Conservation (phyloP, 305 asterid genomes). For the Fraxinus sp. region DNA sequence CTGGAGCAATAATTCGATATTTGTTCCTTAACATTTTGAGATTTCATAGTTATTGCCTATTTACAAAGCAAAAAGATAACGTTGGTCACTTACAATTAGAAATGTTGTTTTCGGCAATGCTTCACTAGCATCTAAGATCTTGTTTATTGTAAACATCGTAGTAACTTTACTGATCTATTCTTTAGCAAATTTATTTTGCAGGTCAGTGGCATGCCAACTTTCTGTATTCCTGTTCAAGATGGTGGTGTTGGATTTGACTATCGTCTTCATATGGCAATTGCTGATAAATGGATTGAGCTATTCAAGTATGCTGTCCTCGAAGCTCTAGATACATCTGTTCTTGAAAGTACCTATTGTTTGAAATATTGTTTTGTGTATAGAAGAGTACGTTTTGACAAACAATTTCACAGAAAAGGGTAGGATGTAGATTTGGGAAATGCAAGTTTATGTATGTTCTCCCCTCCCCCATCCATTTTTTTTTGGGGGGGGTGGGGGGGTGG, state of each 20-base stretch:
- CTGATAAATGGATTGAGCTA: conserved; percentile 97
- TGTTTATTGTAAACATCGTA: conserved; percentile 20
- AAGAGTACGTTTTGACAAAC: conserved; percentile 1
- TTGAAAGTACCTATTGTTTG: not conserved
- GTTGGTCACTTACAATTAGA: not conserved
- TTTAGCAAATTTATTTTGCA: conserved; percentile 34
- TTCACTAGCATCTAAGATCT: conserved; percentile 6
- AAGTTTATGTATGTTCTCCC: too few relatives aligned
- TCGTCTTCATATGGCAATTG: conserved; percentile 98
- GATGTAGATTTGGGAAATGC: not conserved
- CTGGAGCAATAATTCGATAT: not conserved
- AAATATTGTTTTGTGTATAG: conserved; percentile 1
- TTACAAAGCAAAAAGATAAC: conserved; percentile 7
- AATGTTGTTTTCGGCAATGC: conserved; percentile 7
- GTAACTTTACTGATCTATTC: conserved; percentile 14
- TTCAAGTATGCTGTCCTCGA: conserved; percentile 65
- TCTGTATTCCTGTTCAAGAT: conserved; percentile 87
- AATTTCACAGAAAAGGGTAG: not conserved
- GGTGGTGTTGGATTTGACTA: conserved; percentile 99
- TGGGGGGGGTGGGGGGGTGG: too few relatives aligned
- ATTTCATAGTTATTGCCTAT: conserved; percentile 5
- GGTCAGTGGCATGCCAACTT: conserved; percentile 99
- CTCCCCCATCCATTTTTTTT: too few relatives aligned
- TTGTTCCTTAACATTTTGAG: not conserved
- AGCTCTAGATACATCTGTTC: conserved; percentile 19